Base-by-base conservation (phyloP, 345 rosid genomes). In the Anastatica hierochuntica region DNA sequence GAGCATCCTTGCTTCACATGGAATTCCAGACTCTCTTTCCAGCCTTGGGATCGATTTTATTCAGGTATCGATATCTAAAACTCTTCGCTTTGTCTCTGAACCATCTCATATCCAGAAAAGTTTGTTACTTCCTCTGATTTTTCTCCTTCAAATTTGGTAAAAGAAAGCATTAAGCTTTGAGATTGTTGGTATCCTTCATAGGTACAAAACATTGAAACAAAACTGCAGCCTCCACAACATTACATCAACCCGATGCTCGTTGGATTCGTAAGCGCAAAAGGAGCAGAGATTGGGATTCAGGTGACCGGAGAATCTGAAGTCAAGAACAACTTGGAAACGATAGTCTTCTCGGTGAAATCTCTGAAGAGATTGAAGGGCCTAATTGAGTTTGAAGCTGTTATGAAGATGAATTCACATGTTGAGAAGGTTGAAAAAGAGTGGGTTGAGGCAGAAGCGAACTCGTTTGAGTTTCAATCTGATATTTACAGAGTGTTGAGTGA, bases 381-480 rank as follows among this genome's bases (percentile, higher is more conserved):
- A 35, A 74, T 86, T 45, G 72, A 72, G 67, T 77, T 82, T 67
- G 49, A 68, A 8, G 74, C 80, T 0, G 50, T 45, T 0, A 38
- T 44, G 5, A 80, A 60, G 72, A 48, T 63, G 41, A 68, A 70
- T 31, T 43, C 82, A 23, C 77, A 82, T 12, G 81, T 90, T 12
- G 62, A 79, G 66, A 54, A 72, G 64, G 80, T 72, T 14, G 81
- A 75, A 19, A 80, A 84, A 19, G 79, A 86, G 60, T 90, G 94
- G 87, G 56, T 79, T 6, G 70, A 81, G 5, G 31, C 83, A 5
- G 66, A 72, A 15, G 79, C 79, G 0, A 90, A 86, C 74, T 84
- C 96, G 5, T 65, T 37, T 10, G 83, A 76, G 69, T 69, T 90
- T 20, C 67, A 15, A 24, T 77, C 76, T 66, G 74, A 88, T 18